Evolutionary conservation across 176 grass and related monocot species (phyloP).

Genomic region (Puccinellia tenuiflora): DNA sequence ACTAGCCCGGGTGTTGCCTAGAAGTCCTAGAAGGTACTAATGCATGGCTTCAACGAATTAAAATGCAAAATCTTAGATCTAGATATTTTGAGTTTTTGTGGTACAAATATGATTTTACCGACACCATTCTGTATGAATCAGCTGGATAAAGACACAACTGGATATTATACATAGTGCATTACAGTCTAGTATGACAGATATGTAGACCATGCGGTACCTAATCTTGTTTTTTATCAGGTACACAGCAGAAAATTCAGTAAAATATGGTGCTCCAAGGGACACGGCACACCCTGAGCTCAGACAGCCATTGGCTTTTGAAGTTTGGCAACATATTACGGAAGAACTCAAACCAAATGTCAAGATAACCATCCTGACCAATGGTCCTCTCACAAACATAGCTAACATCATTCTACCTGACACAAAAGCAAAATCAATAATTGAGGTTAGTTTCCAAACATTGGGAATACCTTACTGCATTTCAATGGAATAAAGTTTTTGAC

Average conservation of each 20-base stretch:
- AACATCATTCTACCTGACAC: slow-evolving; percentile 50
- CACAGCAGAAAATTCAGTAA: slow-evolving; percentile 69
- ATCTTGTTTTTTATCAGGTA: slow-evolving; percentile 33
- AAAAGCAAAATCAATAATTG: slow-evolving; percentile 33
- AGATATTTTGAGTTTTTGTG: neutral
- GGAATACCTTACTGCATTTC: neutral
- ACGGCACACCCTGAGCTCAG: slow-evolving; percentile 52
- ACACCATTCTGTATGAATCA: neutral
- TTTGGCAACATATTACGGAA: slow-evolving; percentile 49
- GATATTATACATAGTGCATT: neutral
- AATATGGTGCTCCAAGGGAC: slow-evolving; percentile 62
- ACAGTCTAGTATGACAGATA: neutral
- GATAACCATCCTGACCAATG: slow-evolving; percentile 55
- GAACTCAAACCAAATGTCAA: slow-evolving; percentile 36
- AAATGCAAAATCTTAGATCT: neutral
- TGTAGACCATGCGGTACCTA: neutral
- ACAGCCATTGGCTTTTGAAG: slow-evolving; percentile 71
- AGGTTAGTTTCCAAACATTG: slow-evolving; percentile 38
- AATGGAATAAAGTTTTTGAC: neutral
- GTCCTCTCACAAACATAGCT: slow-evolving; percentile 75
- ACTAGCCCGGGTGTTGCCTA: slow-evolving; percentile 46
- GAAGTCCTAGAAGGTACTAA: slow-evolving; percentile 61
- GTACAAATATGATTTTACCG: neutral
- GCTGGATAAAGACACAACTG: neutral
- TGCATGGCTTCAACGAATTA: neutral